Evolutionary conservation across 306 rosid genomes (phyloP), one percentile per base, ranked within the genome.

Genomic region (Vachellia collinsii): DNA sequence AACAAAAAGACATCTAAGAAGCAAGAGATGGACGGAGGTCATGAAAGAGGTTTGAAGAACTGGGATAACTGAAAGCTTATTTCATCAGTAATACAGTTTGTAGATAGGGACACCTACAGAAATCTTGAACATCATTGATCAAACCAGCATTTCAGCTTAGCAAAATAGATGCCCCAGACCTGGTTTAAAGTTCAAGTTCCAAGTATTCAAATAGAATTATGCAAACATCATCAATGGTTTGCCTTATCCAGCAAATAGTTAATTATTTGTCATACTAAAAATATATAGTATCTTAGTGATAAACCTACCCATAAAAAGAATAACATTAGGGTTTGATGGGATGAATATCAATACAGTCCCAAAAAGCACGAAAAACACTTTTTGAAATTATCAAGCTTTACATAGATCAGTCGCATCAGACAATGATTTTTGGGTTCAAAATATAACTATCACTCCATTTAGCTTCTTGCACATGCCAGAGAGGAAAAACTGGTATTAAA

Each of bases 1-100:
- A 74, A 73, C 76, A 74, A 82, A 70, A 59, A 81, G 51, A 85
- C 74, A 59, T 59, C 43, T 50, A 37, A 70, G 70, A 78, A 77
- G 62, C 54, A 36, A 59, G 29, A 16, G 34, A 63, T 41, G 42
- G 64, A 72, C 42, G 39, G 25, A 39, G 6, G 38, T 47, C 81
- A 56, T 53, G 7, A 41, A 23, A 48, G 50, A 67, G 25, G 51
- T 70, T 75, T 61, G 23, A 23, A 43, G 41, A 74, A 70, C 46
- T 34, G 20, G 37, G 66, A 70, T 56, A 11, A 46, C 34, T 9
- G 70, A 65, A 70, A 78, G 37, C 34, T 61, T 67, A n/a, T 43
- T 51, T 67, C 70, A 77, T 78, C 64, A 25, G 53, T 34, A 83
- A 48, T 48, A 22, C 25, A 13, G 22, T 20, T 34, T 8, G 41